These are phyloP conservation scores for Colletotrichum higginsianum DNA, from an alignment of 2,329 filamentous ascomycete species.

Conservation along the genomic window DNA sequence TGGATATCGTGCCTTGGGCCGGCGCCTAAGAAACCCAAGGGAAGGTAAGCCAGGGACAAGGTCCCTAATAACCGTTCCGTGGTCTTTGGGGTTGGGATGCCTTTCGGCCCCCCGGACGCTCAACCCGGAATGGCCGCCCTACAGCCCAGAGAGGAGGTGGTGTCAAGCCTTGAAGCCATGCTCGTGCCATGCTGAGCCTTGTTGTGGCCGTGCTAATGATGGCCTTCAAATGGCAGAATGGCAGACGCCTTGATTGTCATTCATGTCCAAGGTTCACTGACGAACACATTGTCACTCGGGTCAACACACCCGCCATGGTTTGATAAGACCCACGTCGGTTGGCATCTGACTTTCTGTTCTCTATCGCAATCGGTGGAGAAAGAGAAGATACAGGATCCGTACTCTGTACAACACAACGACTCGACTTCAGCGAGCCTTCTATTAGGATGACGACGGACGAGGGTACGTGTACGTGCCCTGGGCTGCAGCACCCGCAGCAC, in stretches of 20 bases:
- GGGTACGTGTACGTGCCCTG: constrained; percentile 33
- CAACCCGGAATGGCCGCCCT: constrained; percentile 37
- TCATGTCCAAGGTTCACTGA: background rate
- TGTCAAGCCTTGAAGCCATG: constrained; percentile 8
- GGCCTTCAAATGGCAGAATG: background rate
- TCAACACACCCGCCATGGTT: constrained; percentile 11
- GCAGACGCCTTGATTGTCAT: background rate
- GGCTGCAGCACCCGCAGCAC: background rate
- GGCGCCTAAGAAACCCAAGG: constrained; percentile 25
- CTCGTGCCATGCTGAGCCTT: constrained; percentile 20
- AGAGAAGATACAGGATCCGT: constrained; percentile 3
- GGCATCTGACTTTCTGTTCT: constrained; percentile 1
- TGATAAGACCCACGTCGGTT: constrained; percentile 21
- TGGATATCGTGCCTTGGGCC: constrained; percentile 24
- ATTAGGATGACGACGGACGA: background rate
- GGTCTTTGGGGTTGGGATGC: constrained; percentile 34
- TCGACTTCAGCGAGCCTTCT: constrained; percentile 21
- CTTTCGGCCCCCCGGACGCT: constrained; percentile 31
- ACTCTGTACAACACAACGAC: background rate
- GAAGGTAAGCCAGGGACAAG: constrained; percentile 27
- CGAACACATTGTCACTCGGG: constrained; percentile 1
- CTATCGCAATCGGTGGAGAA: constrained; percentile 18
- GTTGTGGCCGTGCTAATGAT: constrained; percentile 28
- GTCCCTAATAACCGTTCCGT: constrained; percentile 31
- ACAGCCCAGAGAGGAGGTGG: constrained; percentile 23